Evolutionary conservation across 179 eudicot genomes (phyloP).

Genomic region (Camellia oleifera): DNA sequence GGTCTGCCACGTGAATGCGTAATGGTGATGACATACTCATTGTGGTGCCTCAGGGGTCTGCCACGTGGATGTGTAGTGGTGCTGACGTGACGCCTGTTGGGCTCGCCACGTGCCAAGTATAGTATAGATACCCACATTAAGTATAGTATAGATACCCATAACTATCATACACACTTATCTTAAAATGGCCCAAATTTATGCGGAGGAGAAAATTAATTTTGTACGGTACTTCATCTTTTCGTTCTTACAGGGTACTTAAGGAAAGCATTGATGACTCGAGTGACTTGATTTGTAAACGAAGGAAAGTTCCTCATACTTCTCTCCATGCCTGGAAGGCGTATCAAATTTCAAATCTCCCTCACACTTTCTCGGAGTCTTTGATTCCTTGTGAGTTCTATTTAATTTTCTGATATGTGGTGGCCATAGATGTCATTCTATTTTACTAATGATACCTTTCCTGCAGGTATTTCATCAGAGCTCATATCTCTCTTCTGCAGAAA

Average conservation of each 20-base stretch:
- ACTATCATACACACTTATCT: not conserved
- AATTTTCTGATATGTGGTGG: not conserved
- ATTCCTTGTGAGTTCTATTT: constrained; percentile 53
- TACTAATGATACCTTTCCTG: not conserved
- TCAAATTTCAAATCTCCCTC: constrained; percentile 34
- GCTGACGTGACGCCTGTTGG: too few relatives aligned
- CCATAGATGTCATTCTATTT: constrained; percentile 1
- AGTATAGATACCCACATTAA: too few relatives aligned
- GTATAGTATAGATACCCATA: too few relatives aligned
- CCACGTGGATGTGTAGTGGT: too few relatives aligned
- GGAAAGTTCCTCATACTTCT: constrained; percentile 47
- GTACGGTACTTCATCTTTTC: constrained; percentile 1
- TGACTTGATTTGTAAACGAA: constrained; percentile 59
- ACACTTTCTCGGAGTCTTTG: constrained; percentile 53
- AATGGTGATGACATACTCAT: too few relatives aligned
- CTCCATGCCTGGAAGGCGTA: constrained; percentile 48
- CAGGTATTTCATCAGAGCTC: constrained; percentile 41
- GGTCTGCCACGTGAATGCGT: too few relatives aligned
- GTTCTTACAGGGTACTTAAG: constrained; percentile 48
- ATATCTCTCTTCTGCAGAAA: constrained; percentile 9
- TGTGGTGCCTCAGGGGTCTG: too few relatives aligned
- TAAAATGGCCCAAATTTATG: not conserved
- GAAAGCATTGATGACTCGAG: constrained; percentile 49
- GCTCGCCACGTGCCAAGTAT: too few relatives aligned
- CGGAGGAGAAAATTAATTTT: not conserved